phyloP scores from a whole-genome alignment of 192 early-diverging fungal species.

The Backusella macrospora region DNA sequence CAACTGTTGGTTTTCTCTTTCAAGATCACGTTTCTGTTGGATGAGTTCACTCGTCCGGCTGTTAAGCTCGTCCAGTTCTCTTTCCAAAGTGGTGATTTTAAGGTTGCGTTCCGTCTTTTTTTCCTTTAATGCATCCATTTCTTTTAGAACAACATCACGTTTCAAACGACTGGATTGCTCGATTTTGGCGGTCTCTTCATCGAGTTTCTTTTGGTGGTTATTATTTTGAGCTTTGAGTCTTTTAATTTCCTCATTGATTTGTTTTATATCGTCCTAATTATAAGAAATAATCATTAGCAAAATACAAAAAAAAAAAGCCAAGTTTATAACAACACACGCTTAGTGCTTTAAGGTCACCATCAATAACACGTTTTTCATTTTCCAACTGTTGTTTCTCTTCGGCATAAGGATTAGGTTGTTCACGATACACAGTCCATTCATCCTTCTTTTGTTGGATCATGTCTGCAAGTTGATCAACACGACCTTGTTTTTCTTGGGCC shows the following conservation, averaged over 20 bases:
- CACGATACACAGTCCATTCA: constrained; percentile 38
- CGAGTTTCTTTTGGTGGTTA: constrained; percentile 14
- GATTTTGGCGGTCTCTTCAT: background rate
- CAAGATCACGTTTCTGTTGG: background rate
- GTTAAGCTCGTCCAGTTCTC: background rate
- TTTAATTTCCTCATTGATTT: constrained; percentile 45
- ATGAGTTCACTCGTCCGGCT: background rate
- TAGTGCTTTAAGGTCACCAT: background rate
- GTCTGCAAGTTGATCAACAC: background rate
- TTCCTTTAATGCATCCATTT: background rate
- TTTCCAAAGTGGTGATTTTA: background rate
- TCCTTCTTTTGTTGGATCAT: constrained; percentile 41
- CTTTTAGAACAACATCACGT: background rate
- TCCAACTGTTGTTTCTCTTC: constrained; percentile 55
- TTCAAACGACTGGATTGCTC: background rate
- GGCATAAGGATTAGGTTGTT: constrained; percentile 45
- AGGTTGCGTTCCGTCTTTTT: background rate
- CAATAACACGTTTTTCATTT: constrained; percentile 36
- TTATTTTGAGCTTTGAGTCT: constrained; percentile 38
- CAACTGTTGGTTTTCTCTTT: background rate
- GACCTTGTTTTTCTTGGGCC: constrained; percentile 9
- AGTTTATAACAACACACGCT: background rate
- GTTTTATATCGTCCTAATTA: constrained; percentile 21
- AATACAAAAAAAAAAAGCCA: no score
- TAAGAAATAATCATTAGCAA: no score